These are phyloP conservation scores for Orychophragmus violaceus DNA, from an alignment of 345 rosid species.

Conservation along the genomic window DNA sequence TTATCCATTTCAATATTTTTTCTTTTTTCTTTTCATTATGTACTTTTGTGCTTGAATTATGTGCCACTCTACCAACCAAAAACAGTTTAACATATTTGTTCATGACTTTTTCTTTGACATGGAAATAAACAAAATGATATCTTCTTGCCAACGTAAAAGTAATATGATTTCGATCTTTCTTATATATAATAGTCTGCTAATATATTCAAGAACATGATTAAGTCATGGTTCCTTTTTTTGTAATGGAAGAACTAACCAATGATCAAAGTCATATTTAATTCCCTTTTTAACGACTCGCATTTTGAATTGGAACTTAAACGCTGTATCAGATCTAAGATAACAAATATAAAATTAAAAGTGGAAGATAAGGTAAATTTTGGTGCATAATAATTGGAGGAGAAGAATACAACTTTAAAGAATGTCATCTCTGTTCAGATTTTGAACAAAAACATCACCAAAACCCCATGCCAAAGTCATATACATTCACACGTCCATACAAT, in stretches of 20 bases:
- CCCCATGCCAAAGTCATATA: slow-evolving; percentile 31
- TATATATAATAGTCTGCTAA: neutral
- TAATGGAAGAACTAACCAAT: slow-evolving; percentile 11
- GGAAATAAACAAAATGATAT: neutral
- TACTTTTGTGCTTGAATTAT: slow-evolving; percentile 7
- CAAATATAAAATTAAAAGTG: slow-evolving; percentile 21
- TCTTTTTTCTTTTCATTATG: neutral
- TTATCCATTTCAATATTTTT: neutral
- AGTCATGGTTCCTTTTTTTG: slow-evolving; percentile 13
- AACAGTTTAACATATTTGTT: neutral
- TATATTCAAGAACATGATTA: slow-evolving; percentile 19
- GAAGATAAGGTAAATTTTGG: slow-evolving; percentile 34
- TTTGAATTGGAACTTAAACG: slow-evolving; percentile 32
- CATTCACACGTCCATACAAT: neutral
- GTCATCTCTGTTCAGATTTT: slow-evolving; percentile 22
- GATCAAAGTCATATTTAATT: slow-evolving; percentile 14
- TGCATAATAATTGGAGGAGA: slow-evolving; percentile 29
- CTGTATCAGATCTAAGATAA: slow-evolving; percentile 26
- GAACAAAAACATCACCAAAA: slow-evolving; percentile 29
- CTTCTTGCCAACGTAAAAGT: neutral
- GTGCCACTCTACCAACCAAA: slow-evolving; percentile 12
- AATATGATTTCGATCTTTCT: neutral
- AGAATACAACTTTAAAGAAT: slow-evolving; percentile 8
- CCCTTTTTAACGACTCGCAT: neutral
- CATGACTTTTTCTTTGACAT: neutral